Evolutionary conservation across 805 yeast species (phyloP), one percentile per base, ranked within the genome.

Genomic region (Starmerella etchellsii): DNA sequence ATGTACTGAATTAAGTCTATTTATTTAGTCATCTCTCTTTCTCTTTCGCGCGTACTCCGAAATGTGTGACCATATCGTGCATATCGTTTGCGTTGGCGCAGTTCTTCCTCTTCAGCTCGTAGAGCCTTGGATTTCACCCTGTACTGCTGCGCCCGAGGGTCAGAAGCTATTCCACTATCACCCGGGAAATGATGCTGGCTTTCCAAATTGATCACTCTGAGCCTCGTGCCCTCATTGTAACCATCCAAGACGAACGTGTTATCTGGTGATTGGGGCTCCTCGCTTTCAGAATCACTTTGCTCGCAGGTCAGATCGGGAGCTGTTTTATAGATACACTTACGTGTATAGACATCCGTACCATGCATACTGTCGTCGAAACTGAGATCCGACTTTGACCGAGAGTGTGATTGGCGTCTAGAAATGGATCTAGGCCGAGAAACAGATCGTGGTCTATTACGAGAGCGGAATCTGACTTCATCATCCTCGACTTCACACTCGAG

Each of bases 81-180:
- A 26, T 48, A 48, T 25, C 52, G 42, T 11, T 31, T 39, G 10
- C 47, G 19, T 15, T 36, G 39, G 4, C 38, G 35, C 36, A 27
- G 41, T 25, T 48, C 52, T n/a, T 40, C 47, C 33, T 50, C 51
- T 25, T 43, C 49, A 8, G 54, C 54, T 2, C 50, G 36, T 41
- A 39, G 41, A 3, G 54, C 54, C 29, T 50, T 50, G 4, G 49
- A 44, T 25, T 52, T 52, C 15, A 50, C 49, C 22, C 42, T 42
- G 32, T 28, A 41, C 34, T 39, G 37, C 22, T 28, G 27, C 4
- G 38, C 34, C 13, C 15, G 21, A 16, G 5, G 8, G 26, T 8
- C 15, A 6, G 14, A 30, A 18, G 31, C n/a, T 28, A n/a, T n/a
- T n/a, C n/a, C n/a, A n/a, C n/a, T n/a, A n/a, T n/a, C n/a, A n/a